Evolutionary conservation across 306 rosid species (phyloP), one percentile per base, ranked within the genome.

Genomic region (Cicer arietinum): DNA sequence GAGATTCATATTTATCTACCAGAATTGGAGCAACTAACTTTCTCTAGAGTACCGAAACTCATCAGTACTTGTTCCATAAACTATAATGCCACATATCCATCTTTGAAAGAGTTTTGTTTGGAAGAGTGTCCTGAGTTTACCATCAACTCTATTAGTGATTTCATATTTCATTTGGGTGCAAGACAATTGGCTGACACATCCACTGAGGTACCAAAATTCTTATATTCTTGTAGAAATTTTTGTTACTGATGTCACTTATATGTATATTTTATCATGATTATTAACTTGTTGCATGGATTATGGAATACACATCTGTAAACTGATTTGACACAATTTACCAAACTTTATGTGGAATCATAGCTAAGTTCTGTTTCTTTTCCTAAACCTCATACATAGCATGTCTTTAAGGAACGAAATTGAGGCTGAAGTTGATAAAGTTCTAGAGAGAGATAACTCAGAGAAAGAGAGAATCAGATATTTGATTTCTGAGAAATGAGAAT

Each of bases 151-250:
- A 18, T 54, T 18, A 54, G 61, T 18, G 61, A 54, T 54, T 54
- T 54, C 61, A 54, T 54, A 30, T 17, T 54, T 18, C 61, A 54
- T 54, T 54, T 54, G 61, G 13, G 61, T 54, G 61, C 35, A 54
- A 54, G 61, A 18, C 35, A 18, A 13, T 37, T 54, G 37, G 37
- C 12, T 8, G 13, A 18, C 35, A 54, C 61, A 54, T 17, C 12
- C 35, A 54, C 61, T 0, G 61, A 54, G 61, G 61, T 54, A 54
- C 61, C 35, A 8, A 54, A 54, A 54, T 54, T 18, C 7, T 18
- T 54, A 17, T 54, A 7, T 18, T 54, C 11, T 5, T 8, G 35
- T 54, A 54, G 25, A 8, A 7, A 7, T 2, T 54, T 54, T 54
- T 54, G 30, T 18, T 8, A 54, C 18, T 8, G 61, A 54, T 17